Evolutionary conservation across 2,329 filamentous ascomycete species (phyloP), one percentile per base, ranked within the genome.

Genomic region (Fusarium incarnatum): DNA sequence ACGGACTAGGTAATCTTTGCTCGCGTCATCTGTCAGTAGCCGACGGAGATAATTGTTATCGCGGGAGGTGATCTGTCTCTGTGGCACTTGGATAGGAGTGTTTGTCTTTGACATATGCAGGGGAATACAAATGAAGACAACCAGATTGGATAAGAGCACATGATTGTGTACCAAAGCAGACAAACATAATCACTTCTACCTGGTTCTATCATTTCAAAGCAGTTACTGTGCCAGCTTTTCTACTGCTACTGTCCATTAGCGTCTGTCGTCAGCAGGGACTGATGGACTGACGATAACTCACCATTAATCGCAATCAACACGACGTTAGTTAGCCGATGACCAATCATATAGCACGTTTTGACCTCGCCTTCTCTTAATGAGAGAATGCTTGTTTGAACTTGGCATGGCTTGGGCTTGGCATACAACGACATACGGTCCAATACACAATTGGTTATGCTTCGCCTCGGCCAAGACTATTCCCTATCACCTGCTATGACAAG

Each of bases 321-420:
- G 59, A 69, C 49, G 63, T 56, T 52, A 55, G 55, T 56, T 49
- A 32, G 11, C 18, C 49, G 37, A 22, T 18, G 15, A 18, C 68
- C 68, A 70, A 70, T 70, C 68, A 67, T 22, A 27, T 8, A 27
- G 55, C 52, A n/a, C 22, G 22, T 18, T 56, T 41, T 47, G 5
- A 28, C 41, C 42, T 55, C 53, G 23, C 60, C 45, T 60, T 50
- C 37, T 55, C 37, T 56, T 12, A 12, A 34, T 45, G 9, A 34
- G 37, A 54, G 42, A 68, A 65, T 68, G 68, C 67, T 70, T 71
- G 67, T 60, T 70, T 71, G 27, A 64, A 67, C 67, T 70, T 71
- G 67, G 67, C 67, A 71, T 71, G 57, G 67, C 54, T 64, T 70
- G 48, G 44, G 42, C 67, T 70, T 70, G 67, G 67, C 67, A 63